A percentile compares a stretch with the other conserved stretches of the same genome.
phyloP scores from a whole-genome alignment of 2,329 filamentous ascomycete genomes.

The Talaromyces sp. region DNA sequence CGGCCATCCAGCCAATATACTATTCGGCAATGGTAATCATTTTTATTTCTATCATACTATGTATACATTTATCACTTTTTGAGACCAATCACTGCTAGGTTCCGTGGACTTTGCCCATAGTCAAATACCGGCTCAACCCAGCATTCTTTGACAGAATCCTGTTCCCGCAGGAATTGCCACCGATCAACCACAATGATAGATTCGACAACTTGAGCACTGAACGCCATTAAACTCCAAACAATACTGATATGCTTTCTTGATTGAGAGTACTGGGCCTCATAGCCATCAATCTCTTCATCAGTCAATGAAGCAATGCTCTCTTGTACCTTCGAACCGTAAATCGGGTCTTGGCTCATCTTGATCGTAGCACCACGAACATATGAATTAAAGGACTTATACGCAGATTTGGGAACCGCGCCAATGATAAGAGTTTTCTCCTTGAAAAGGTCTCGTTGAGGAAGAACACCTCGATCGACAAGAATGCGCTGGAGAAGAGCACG shows the following conservation, averaged over 20 bases:
- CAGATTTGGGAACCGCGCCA: conserved; percentile 78
- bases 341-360: conserved; percentile 69
- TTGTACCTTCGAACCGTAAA: conserved; percentile 62
- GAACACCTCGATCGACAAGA: conserved; percentile 81
- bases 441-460: conserved; percentile 50
- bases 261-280: conserved; percentile 65
- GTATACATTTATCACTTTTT: conserved; percentile 60
- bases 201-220: conserved; percentile 86
- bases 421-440: conserved; percentile 66
- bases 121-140: conserved; percentile 97
- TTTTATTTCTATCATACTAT: too few species aligned
- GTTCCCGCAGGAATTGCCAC: conserved; percentile 83
- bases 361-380: conserved; percentile 81
- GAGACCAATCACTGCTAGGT: conserved; percentile 89
- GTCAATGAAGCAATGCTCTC: conserved; percentile 69
- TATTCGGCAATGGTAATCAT: neutral
- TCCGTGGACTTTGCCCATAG: conserved; percentile 80
- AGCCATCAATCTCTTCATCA: conserved; percentile 73
- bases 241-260: conserved; percentile 81
- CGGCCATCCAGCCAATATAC: neutral
- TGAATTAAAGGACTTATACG: conserved; percentile 71
- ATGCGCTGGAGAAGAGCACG: conserved; percentile 87
- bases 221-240: conserved; percentile 95
- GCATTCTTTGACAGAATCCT: conserved; percentile 69
- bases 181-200: conserved; percentile 87